Percentiles rank a stretch among this genome's conserved stretches.
Conservation (phyloP, 805 yeast species). For the Candida jianshihensis region DNA sequence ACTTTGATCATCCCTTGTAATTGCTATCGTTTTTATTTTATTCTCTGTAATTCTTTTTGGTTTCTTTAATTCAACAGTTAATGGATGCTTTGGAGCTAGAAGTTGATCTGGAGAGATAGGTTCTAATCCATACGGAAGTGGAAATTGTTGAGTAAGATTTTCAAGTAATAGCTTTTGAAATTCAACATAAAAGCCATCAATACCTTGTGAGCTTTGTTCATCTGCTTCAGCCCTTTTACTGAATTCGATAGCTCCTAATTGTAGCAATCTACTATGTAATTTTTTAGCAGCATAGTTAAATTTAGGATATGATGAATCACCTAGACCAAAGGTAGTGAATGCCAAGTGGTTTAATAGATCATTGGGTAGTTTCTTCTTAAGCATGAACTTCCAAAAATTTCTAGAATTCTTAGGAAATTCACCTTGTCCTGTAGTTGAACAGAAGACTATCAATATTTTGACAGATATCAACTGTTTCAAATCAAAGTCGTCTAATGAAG, state of each 20-base stretch:
- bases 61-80: conserved; percentile 23
- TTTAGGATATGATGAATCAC: conserved; percentile 87
- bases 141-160: conserved; percentile 27
- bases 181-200: conserved; percentile 68
- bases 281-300: conserved; percentile 86
- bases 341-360: conserved; percentile 54
- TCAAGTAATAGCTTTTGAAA: conserved; percentile 54
- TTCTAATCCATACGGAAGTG: conserved; percentile 24
- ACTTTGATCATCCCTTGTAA: conserved; percentile 22
- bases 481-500: conserved; percentile 55
- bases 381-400: conserved; percentile 68
- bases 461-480: conserved; percentile 46
- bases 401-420: conserved; percentile 75
- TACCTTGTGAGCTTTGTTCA: conserved; percentile 71
- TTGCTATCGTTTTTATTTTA: conserved; percentile 22
- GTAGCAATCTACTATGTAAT: conserved; percentile 67
- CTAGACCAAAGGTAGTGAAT: conserved; percentile 80
- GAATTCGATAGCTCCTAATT: conserved; percentile 74
- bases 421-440: conserved; percentile 95
- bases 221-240: conserved; percentile 82
- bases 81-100: conserved; percentile 30
- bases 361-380: conserved; percentile 56
- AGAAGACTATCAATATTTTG: conserved; percentile 44
- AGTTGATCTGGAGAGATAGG: conserved; percentile 28
- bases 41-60: conserved; percentile 25